Evolutionary conservation across 768 basidiomycete species (phyloP).

Genomic region (Suillus variegatus): DNA sequence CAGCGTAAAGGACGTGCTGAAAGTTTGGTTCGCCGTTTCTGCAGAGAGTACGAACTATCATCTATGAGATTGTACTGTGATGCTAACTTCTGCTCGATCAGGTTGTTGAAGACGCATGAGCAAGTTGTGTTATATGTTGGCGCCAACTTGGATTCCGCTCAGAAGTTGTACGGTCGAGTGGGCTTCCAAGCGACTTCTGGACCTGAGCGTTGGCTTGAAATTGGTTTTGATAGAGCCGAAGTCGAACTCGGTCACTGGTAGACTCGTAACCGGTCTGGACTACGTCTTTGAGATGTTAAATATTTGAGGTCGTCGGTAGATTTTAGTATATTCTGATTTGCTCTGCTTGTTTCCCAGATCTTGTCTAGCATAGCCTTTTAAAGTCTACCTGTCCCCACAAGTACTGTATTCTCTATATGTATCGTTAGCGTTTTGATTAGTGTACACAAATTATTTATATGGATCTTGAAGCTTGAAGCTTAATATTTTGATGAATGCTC

Average conservation of each 20-base stretch:
- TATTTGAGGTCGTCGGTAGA: slow-evolving; percentile 13
- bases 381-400: background rate
- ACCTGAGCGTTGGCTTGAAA: slow-evolving; percentile 52
- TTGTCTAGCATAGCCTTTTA: background rate
- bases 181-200: slow-evolving; percentile 46
- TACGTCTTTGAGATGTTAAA: too few species aligned
- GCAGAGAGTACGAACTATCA: slow-evolving; percentile 36
- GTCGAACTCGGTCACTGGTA: slow-evolving; percentile 71
- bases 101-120: slow-evolving; percentile 44
- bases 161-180: slow-evolving; percentile 53
- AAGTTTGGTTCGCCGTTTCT: slow-evolving; percentile 49
- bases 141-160: slow-evolving; percentile 45
- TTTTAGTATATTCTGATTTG: background rate
- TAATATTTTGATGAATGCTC: background rate
- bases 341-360: background rate
- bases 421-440: background rate
- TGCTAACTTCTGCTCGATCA: slow-evolving; percentile 23
- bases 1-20: slow-evolving; percentile 52
- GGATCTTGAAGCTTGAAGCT: too few species aligned
- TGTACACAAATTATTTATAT: background rate
- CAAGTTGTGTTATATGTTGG: slow-evolving; percentile 58
- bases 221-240: slow-evolving; percentile 48
- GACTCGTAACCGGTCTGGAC: too few species aligned
- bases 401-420: background rate
- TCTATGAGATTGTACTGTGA: background rate